phyloP scores from a whole-genome alignment of 305 asterid genomes.

The Solanum aculeatissimum region DNA sequence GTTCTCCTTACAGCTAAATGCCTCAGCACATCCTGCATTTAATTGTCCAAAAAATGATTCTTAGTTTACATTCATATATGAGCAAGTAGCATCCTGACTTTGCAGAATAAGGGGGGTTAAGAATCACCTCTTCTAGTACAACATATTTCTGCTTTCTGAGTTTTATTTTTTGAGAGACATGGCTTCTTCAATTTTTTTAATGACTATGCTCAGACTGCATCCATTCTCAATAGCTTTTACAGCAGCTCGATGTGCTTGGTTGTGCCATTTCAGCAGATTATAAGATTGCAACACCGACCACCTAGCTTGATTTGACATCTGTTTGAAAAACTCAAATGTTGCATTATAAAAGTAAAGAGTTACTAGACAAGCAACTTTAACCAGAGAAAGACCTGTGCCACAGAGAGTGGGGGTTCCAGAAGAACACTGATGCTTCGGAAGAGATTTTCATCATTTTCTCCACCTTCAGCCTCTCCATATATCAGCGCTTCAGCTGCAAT shows the following conservation, averaged over 20 bases:
- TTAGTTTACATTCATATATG: not conserved
- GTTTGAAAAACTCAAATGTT: not conserved
- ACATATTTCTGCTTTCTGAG: not conserved
- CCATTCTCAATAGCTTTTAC: conserved; percentile 69
- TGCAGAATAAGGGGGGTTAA: not conserved
- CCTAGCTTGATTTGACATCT: conserved; percentile 99
- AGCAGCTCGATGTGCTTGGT: conserved; percentile 72
- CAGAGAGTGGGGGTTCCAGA: conserved; percentile 81
- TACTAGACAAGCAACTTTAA: not conserved
- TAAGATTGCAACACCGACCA: conserved; percentile 91
- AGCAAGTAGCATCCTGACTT: not conserved
- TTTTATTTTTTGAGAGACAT: conserved; percentile 33
- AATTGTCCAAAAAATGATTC: not conserved
- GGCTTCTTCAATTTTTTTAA: conserved; percentile 65
- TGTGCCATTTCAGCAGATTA: conserved; percentile 87
- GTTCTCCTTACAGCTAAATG: not conserved
- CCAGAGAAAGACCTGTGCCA: conserved; percentile 48
- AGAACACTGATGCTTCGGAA: conserved; percentile 67
- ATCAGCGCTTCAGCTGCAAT: conserved; percentile 94
- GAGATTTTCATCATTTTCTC: conserved; percentile 91
- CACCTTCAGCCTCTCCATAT: conserved; percentile 95
- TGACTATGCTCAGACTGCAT: conserved; percentile 53
- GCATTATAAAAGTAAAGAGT: not conserved
- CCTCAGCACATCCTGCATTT: not conserved
- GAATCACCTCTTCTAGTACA: not conserved